Conservation (phyloP, 352 stramenopile species). For the Hyaloperonospora arabidopsidis region DNA sequence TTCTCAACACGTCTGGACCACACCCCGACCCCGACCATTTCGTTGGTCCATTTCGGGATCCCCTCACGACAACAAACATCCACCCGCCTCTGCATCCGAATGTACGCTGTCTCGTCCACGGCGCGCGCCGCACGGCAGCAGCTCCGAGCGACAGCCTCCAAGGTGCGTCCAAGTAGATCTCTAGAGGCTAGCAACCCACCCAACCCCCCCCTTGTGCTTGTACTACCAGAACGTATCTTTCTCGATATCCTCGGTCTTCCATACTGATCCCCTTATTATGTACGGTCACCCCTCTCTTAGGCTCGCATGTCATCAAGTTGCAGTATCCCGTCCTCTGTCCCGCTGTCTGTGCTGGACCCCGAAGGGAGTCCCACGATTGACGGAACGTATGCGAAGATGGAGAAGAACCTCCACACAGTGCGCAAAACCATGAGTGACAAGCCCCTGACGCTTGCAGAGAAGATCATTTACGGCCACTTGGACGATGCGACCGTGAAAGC, state of each 20-base stretch:
- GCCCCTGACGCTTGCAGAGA: constrained; percentile 88
- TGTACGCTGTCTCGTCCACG: constrained; percentile 58
- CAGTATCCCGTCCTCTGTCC: constrained; percentile 52
- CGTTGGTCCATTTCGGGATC: constrained; percentile 63
- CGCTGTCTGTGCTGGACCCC: constrained; percentile 86
- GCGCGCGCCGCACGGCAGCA: constrained; percentile 57
- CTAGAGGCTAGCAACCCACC: not conserved
- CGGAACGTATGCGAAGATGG: constrained; percentile 89
- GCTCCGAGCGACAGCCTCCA: constrained; percentile 54
- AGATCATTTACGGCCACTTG: constrained; percentile 93
- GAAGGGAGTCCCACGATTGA: constrained; percentile 89
- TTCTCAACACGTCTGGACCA: constrained; percentile 13
- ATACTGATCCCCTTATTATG: no score
- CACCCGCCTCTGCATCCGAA: constrained; percentile 14
- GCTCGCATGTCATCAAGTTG: constrained; percentile 69
- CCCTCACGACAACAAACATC: constrained; percentile 32
- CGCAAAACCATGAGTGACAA: constrained; percentile 86
- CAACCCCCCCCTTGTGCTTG: not conserved
- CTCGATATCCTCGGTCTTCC: no score
- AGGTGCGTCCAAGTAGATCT: constrained; percentile 27
- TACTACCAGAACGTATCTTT: no score
- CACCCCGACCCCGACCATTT: not conserved
- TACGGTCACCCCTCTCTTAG: constrained; percentile 13
- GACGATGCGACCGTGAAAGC: constrained; percentile 78
- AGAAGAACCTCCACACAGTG: constrained; percentile 84